Evolutionary conservation across 2,329 filamentous ascomycete genomes (phyloP), one percentile per base, ranked within the genome.

Genomic region (Colletotrichum caudatum): DNA sequence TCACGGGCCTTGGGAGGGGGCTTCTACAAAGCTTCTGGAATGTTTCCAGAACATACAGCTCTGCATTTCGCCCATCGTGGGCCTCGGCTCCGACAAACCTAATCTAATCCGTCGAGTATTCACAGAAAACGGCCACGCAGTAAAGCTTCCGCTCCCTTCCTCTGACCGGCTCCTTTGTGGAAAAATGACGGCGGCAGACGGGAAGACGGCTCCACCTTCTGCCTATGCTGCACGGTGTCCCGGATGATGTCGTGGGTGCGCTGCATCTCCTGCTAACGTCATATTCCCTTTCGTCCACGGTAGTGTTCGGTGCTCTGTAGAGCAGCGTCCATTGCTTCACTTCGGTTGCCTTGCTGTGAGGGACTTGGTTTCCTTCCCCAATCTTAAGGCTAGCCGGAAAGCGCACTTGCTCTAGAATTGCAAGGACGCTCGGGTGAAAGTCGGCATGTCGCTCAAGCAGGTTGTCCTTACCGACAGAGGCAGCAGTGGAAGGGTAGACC

Each of bases 261-360:
- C 81, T 0, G 81, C 79, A 50, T 83, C 81, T 5, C 81, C 81
- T 7, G 77, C 76, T 7, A 82, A 74, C 3, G 77, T 73, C 71
- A 83, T 64, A 18, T 75, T 76, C 1, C 75, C 79, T 41, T 77
- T 79, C n/a, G 71, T 75, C 80, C 80, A 82, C n/a, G 1, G 71
- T 76, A 1, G 76, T 66, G 4, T 82, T 73, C 0, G 80, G 81
- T 1, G 73, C 69, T 20, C 80, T 78, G 62, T 80, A 82, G 5
- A 82, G 76, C 5, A 82, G 71, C 5, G 80, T 77, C 78, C 80
- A 82, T 23, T 76, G 76, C 70, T 78, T 81, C 7, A 80, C 75
- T 8, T 81, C 77, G 8, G 75, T 78, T n/a, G 80, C 79, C 68
- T 81, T 81, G 57, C 79, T 81, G 58, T 51, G 37, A 35, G 12